phyloP scores from a whole-genome alignment of 441 rosid species.

The Bocquillonia castaneifolia region DNA sequence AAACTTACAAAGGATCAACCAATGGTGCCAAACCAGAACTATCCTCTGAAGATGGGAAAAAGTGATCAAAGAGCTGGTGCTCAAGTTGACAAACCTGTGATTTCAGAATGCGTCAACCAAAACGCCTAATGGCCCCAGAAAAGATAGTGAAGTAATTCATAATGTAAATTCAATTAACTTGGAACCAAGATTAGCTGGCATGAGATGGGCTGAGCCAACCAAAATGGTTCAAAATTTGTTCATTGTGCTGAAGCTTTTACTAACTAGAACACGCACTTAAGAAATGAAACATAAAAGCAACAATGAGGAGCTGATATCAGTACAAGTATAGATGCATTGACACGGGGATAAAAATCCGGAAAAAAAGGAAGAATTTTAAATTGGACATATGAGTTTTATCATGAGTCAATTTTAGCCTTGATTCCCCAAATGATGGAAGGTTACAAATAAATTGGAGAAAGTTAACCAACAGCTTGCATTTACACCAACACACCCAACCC shows the following conservation, averaged over 20 bases:
- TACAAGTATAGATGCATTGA: neutral
- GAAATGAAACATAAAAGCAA: neutral
- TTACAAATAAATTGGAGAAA: neutral
- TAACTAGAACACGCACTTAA: neutral
- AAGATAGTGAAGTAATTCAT: neutral
- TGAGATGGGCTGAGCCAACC: neutral
- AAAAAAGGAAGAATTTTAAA: neutral
- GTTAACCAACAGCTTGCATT: neutral
- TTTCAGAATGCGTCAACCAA: conserved; percentile 11
- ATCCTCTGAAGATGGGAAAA: conserved; percentile 86
- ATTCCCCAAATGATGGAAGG: neutral
- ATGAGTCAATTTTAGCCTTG: conserved; percentile 1
- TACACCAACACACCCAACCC: neutral
- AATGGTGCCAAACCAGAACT: conserved; percentile 86
- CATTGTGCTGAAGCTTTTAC: no score
- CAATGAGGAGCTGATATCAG: neutral
- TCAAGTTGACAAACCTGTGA: conserved; percentile 94
- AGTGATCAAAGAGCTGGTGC: conserved; percentile 92
- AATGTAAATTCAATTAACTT: neutral
- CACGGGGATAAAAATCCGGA: neutral
- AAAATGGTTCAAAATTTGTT: neutral
- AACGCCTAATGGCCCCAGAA: neutral
- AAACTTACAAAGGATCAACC: conserved; percentile 84
- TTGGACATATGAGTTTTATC: neutral
- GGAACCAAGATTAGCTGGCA: neutral